Conservation (phyloP, 164 flowering plant species). For the Vitis rotundifolia region DNA sequence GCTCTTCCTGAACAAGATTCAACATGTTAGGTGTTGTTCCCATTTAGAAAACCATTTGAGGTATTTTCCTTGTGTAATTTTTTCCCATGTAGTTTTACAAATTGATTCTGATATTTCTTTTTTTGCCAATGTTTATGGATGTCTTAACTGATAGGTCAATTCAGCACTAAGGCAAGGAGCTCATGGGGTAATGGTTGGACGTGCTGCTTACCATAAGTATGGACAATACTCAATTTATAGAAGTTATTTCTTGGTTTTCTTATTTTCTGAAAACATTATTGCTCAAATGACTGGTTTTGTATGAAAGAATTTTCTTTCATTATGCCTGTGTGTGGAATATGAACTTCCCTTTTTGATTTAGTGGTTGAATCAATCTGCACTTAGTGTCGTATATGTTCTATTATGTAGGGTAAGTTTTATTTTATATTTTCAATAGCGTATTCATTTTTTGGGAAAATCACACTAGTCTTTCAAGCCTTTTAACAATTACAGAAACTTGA, state of each 20-base stretch:
- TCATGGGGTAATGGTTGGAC: slow-evolving; percentile 99
- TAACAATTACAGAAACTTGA: too few relatives aligned
- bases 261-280: neutral
- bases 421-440: too few relatives aligned
- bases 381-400: neutral
- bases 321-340: too few relatives aligned
- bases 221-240: slow-evolving; percentile 8
- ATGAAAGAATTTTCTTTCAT: neutral
- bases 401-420: too few relatives aligned
- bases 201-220: slow-evolving; percentile 91
- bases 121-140: neutral
- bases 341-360: neutral
- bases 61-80: neutral
- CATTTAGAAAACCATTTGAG: too few relatives aligned
- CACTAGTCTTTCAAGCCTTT: too few relatives aligned
- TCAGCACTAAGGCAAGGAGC: slow-evolving; percentile 78
- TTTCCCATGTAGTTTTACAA: neutral
- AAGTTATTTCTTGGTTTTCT: neutral
- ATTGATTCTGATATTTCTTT: neutral
- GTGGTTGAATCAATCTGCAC: neutral
- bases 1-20: neutral
- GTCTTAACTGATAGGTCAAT: slow-evolving; percentile 51
- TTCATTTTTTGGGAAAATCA: too few relatives aligned
- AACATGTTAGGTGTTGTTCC: neutral
- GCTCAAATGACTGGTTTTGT: neutral